Conservation (phyloP, 768 basidiomycete genomes). For the Boletus rex-veris region DNA sequence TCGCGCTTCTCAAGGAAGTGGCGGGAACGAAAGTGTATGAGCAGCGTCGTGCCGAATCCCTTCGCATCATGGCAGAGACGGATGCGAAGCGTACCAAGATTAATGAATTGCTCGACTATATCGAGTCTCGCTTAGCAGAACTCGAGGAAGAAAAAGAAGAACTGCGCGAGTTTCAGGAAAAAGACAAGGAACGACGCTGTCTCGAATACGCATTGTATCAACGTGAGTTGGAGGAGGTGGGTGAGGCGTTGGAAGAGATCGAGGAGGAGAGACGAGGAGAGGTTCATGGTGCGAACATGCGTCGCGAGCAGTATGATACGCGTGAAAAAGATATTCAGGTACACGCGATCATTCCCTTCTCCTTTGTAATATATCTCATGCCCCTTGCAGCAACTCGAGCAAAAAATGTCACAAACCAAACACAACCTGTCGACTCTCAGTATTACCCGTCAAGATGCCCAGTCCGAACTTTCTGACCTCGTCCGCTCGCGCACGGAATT, state of each 20-base stretch:
- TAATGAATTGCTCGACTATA: constrained; percentile 82
- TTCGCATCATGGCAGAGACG: constrained; percentile 97
- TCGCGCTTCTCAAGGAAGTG: constrained; percentile 95
- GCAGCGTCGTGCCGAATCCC: constrained; percentile 84
- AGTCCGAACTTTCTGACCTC: constrained; percentile 83
- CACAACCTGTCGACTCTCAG: constrained; percentile 68
- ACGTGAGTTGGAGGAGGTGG: constrained; percentile 86
- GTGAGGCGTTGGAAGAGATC: constrained; percentile 79
- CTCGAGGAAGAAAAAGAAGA: constrained; percentile 99
- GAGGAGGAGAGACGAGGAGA: constrained; percentile 79
- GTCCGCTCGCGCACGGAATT: constrained; percentile 82
- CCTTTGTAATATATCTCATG: background rate
- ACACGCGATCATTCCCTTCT: constrained; percentile 11
- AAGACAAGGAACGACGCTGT: constrained; percentile 91
- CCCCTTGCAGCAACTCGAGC: constrained; percentile 62
- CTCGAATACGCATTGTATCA: constrained; percentile 94
- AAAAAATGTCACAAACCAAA: constrained; percentile 63
- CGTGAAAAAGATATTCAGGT: constrained; percentile 87
- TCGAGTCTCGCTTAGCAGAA: constrained; percentile 84
- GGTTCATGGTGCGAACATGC: constrained; percentile 77
- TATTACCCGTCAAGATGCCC: constrained; percentile 70
- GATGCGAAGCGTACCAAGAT: constrained; percentile 92
- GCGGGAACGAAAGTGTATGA: constrained; percentile 99
- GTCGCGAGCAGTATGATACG: constrained; percentile 76
- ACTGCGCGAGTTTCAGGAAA: constrained; percentile 92